Evolutionary conservation across 2,329 filamentous ascomycete species (phyloP).

Genomic region (Helicocarpus griseus): DNA sequence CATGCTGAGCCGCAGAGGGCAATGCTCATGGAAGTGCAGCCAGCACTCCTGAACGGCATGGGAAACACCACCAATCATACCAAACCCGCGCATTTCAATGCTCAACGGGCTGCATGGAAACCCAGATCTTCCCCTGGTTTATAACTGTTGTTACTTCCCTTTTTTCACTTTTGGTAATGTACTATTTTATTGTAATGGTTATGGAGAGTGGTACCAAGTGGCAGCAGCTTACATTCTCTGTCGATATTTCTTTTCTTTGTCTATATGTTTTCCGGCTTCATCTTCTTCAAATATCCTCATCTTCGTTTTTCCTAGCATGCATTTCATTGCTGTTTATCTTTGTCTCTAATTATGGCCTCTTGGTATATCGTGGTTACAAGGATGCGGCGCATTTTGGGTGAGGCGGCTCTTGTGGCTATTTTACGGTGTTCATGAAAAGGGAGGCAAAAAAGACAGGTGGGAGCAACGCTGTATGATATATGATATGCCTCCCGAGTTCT

Average conservation of each 20-base stretch:
- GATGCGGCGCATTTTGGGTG: neutral
- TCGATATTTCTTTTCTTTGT: neutral
- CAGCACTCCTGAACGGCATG: conserved; percentile 23
- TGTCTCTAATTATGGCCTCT: neutral
- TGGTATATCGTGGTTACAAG: neutral
- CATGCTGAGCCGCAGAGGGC: conserved; percentile 35
- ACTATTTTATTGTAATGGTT: neutral
- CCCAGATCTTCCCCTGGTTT: conserved; percentile 7
- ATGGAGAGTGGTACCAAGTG: neutral
- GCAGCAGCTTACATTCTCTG: neutral
- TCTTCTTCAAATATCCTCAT: neutral
- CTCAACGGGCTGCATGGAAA: conserved; percentile 11
- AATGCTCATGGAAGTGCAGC: conserved; percentile 35
- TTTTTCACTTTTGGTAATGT: neutral
- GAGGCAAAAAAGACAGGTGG: neutral
- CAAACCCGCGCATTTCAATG: conserved; percentile 7
- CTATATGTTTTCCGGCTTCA: neutral
- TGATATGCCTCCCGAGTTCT: neutral
- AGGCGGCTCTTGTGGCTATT: neutral
- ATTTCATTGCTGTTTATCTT: neutral
- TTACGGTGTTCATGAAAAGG: neutral
- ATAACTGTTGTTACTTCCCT: conserved; percentile 3
- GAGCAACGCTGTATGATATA: neutral
- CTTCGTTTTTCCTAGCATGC: neutral
- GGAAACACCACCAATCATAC: conserved; percentile 1